phyloP scores from a whole-genome alignment of 2,329 filamentous ascomycete genomes.

The Diplodia mutila region DNA sequence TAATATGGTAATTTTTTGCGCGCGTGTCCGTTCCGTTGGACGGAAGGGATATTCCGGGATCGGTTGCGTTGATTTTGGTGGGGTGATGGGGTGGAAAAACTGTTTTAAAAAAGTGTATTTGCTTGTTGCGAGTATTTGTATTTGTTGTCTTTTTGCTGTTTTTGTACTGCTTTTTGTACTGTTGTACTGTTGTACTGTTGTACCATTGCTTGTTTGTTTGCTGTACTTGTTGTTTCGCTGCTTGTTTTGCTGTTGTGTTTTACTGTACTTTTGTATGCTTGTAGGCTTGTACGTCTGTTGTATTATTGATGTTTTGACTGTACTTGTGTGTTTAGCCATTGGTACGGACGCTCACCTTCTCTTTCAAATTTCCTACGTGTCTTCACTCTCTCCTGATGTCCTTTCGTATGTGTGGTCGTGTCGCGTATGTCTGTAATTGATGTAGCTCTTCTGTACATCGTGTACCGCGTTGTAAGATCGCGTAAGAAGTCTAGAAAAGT shows the following conservation, averaged over 20 bases:
- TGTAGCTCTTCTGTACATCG: neutral
- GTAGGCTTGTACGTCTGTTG: neutral
- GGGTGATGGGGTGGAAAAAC: neutral
- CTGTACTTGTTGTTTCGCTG: neutral
- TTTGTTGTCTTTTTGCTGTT: neutral
- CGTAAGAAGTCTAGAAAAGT: neutral
- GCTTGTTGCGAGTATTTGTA: neutral
- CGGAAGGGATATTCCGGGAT: neutral
- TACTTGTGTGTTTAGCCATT: neutral
- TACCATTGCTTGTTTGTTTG: neutral
- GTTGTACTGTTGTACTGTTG: neutral
- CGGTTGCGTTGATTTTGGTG: neutral
- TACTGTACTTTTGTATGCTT: neutral
- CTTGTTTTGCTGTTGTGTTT: neutral
- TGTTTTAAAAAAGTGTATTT: neutral
- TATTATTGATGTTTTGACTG: neutral
- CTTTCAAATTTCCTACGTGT: neutral
- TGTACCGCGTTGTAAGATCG: neutral
- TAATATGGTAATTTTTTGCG: neutral
- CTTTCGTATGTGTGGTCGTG: neutral
- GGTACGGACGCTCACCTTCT: neutral
- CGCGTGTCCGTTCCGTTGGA: no score
- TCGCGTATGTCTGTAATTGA: neutral
- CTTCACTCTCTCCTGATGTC: neutral
- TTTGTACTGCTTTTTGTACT: neutral